A percentile compares a stretch with the other conserved stretches of the same genome.
These are phyloP conservation scores for Fusarium ramigenum DNA, from an alignment of 2,329 filamentous ascomycete genomes.

Conservation along the genomic window DNA sequence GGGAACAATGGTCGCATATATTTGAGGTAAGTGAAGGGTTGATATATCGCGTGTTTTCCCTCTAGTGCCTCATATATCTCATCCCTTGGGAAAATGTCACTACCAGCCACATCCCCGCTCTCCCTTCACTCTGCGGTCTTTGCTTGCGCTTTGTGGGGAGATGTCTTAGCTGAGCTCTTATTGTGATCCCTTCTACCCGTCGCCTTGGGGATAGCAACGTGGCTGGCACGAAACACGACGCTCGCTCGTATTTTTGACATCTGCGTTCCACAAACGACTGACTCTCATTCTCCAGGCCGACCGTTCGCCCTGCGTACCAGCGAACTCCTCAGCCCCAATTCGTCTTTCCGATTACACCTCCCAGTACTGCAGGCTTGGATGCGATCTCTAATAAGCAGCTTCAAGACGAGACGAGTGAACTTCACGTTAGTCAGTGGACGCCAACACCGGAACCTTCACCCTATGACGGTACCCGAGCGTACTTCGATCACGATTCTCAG, in stretches of 20 bases:
- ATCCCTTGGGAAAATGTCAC: constrained; percentile 24
- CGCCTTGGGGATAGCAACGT: constrained; percentile 17
- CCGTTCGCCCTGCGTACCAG: constrained; percentile 68
- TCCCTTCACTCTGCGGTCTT: constrained; percentile 24
- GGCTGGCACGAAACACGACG: constrained; percentile 20
- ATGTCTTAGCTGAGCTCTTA: constrained; percentile 16
- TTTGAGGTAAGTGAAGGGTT: constrained; percentile 66
- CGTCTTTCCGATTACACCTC: constrained; percentile 68
- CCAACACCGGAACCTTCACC: constrained; percentile 53
- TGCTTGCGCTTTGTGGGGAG: constrained; percentile 24
- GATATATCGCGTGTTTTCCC: constrained; percentile 7
- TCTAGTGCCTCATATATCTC: constrained; percentile 3
- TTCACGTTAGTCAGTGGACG: constrained; percentile 53
- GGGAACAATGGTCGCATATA: constrained; percentile 86
- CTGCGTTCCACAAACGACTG: constrained; percentile 32
- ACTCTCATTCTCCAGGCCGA: constrained; percentile 58
- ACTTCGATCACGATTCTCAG: constrained; percentile 40
- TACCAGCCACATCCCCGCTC: constrained; percentile 25
- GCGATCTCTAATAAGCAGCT: constrained; percentile 46
- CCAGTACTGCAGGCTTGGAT: constrained; percentile 66
- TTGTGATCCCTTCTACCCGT: constrained; percentile 18
- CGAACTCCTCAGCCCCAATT: constrained; percentile 69
- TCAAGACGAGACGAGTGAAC: constrained; percentile 41
- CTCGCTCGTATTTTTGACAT: constrained; percentile 23
- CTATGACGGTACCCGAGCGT: constrained; percentile 47